A percentile compares a stretch with the other conserved stretches of the same genome.
phyloP scores from a whole-genome alignment of 441 rosid species.

The Bocquillonia castaneifolia region DNA sequence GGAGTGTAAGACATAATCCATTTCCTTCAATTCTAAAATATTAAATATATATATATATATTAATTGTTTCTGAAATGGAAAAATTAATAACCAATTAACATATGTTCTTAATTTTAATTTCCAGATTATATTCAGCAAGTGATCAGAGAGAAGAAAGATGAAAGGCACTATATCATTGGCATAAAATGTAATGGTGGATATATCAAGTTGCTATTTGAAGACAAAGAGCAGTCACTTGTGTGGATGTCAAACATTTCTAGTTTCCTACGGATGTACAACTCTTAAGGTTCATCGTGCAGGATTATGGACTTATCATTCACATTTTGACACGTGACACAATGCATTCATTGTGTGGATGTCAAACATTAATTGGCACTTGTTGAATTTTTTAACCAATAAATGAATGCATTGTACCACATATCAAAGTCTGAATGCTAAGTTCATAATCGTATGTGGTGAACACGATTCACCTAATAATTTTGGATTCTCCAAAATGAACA shows the following conservation, averaged over 20 bases:
- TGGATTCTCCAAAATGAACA: too few species aligned
- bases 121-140: conserved; percentile 10
- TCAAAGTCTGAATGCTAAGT: too few species aligned
- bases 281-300: neutral
- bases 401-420: too few species aligned
- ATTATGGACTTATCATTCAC: too few species aligned
- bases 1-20: conserved; percentile 10
- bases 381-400: too few species aligned
- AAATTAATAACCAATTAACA: too few species aligned
- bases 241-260: conserved; percentile 17
- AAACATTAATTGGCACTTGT: too few species aligned
- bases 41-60: too few species aligned
- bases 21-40: neutral
- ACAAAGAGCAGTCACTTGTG: conserved; percentile 7
- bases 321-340: too few species aligned
- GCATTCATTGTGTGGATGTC: too few species aligned
- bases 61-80: neutral
- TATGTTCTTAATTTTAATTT: neutral
- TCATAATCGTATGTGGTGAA: too few species aligned
- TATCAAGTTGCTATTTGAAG: conserved; percentile 18
- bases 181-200: conserved; percentile 10
- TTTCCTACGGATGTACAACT: neutral
- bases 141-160: neutral
- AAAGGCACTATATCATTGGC: conserved; percentile 4
- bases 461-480: too few species aligned